phyloP scores from a whole-genome alignment of 306 rosid genomes.

The Leucaena leucocephala region DNA sequence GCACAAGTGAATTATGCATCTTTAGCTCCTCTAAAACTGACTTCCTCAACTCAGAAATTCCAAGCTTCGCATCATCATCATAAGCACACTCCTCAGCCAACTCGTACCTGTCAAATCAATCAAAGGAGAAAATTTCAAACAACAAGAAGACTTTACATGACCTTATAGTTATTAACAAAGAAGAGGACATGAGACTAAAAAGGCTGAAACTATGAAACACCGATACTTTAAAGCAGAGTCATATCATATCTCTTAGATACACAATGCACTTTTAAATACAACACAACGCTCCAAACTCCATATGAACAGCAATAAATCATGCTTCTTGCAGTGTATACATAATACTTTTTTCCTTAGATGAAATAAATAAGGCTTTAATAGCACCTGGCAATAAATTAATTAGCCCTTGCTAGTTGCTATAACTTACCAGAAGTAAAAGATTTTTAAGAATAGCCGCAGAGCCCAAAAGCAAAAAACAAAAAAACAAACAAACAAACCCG shows the following conservation, averaged over 20 bases:
- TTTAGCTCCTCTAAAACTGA: slow-evolving; percentile 45
- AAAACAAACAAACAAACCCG: not conserved
- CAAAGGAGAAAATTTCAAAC: slow-evolving; percentile 27
- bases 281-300: not conserved
- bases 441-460: not conserved
- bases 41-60: slow-evolving; percentile 53
- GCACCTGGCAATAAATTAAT: not conserved
- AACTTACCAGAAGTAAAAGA: not conserved
- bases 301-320: not conserved
- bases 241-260: not conserved
- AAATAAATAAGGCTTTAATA: not conserved
- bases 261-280: not conserved
- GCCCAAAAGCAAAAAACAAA: not conserved
- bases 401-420: not conserved
- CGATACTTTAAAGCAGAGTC: not conserved
- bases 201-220: not conserved
- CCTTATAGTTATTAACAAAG: not conserved
- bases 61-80: slow-evolving; percentile 86
- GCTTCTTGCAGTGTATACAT: not conserved
- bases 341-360: not conserved
- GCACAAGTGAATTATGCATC: slow-evolving; percentile 68
- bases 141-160: slow-evolving; percentile 13
- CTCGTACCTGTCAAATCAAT: slow-evolving; percentile 46
- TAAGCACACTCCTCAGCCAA: slow-evolving; percentile 89
- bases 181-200: not conserved